Percentiles rank a stretch among this genome's conserved stretches.
Conservation (phyloP, 148 eudicot species). For the Spergularia marina region DNA sequence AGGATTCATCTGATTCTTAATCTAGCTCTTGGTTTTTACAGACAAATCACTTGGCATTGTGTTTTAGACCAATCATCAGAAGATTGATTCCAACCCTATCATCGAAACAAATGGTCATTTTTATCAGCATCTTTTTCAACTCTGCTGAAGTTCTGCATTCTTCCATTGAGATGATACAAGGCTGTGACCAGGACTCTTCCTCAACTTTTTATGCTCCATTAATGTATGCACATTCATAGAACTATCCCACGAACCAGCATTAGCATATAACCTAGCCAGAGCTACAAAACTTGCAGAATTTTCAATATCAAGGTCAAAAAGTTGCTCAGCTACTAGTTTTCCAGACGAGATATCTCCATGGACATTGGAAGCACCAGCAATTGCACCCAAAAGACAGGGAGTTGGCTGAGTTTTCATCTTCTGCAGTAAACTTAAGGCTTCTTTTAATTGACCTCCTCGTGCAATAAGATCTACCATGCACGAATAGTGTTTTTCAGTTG, state of each 20-base stretch:
- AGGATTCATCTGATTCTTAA: neutral
- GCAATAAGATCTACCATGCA: conserved; percentile 41
- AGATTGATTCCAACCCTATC: neutral
- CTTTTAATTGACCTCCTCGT: conserved; percentile 37
- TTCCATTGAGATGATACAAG: conserved; percentile 15
- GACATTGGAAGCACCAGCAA: conserved; percentile 38
- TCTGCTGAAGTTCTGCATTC: conserved; percentile 13
- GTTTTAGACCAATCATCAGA: conserved; percentile 3
- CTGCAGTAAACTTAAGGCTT: conserved; percentile 28
- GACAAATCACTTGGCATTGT: neutral
- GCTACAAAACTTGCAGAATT: conserved; percentile 29
- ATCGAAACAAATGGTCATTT: neutral
- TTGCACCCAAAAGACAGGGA: conserved; percentile 29
- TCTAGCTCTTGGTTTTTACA: neutral
- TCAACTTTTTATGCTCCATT: conserved; percentile 28
- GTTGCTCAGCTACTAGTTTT: conserved; percentile 30
- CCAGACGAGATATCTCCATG: conserved; percentile 31
- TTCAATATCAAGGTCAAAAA: conserved; percentile 21
- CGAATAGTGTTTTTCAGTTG: conserved; percentile 38
- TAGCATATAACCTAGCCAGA: conserved; percentile 30
- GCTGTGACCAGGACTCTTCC: conserved; percentile 36
- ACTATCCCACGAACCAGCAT: conserved; percentile 33
- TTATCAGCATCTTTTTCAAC: conserved; percentile 14
- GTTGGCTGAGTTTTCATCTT: conserved; percentile 33
- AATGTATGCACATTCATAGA: conserved; percentile 22